phyloP scores from a whole-genome alignment of 2,329 filamentous ascomycete species.

The Calonectria pseudoturangicola region DNA sequence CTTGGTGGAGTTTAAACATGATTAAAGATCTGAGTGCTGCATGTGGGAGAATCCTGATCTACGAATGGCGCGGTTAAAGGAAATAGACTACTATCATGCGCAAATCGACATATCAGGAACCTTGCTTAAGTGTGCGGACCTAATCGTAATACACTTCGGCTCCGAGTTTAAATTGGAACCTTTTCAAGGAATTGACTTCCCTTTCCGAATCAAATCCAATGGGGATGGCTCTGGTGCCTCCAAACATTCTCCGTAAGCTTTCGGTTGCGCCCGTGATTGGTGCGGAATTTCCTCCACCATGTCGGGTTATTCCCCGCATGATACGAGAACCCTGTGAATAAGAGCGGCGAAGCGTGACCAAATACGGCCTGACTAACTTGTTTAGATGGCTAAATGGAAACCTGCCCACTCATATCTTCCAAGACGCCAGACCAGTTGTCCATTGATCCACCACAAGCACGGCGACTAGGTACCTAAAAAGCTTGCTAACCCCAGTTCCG shows the following conservation, averaged over 20 bases:
- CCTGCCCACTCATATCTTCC: neutral
- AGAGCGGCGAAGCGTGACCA: neutral
- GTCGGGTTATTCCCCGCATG: neutral
- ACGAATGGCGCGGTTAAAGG: neutral
- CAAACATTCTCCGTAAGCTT: neutral
- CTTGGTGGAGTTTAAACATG: no score
- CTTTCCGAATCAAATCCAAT: neutral
- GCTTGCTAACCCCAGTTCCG: neutral
- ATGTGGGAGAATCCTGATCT: neutral
- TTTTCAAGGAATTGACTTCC: neutral
- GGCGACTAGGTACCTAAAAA: neutral
- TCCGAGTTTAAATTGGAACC: neutral
- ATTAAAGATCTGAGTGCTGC: neutral
- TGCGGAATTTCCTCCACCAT: neutral
- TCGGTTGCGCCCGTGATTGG: neutral
- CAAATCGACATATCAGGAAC: neutral
- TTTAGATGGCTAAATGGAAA: conserved; percentile 8
- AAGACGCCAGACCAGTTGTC: neutral
- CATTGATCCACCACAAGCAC: neutral
- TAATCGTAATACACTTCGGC: neutral
- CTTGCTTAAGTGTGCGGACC: neutral
- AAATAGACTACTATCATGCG: neutral
- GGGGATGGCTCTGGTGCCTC: neutral
- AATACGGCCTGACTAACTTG: neutral
- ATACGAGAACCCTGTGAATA: neutral